A percentile compares a stretch with the other conserved stretches of the same genome.
Evolutionary conservation across 371 early-diverging fungal species (phyloP).

Genomic region (Circinella minor): DNA sequence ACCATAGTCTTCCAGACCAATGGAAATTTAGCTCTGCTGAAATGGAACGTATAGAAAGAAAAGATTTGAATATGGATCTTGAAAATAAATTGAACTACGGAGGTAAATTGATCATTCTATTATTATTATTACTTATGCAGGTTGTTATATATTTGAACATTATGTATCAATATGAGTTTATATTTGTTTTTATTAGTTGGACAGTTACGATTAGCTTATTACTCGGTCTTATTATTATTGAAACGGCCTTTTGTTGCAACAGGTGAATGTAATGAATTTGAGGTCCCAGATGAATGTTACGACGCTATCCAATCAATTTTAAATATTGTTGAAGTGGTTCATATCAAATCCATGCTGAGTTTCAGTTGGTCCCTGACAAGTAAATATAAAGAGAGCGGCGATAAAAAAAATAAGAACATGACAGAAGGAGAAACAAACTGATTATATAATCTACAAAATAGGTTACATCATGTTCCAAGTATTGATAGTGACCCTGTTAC

Average conservation of each 20-base stretch:
- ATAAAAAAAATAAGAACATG: neutral
- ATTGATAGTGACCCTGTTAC: conserved; percentile 30
- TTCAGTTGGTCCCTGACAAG: conserved; percentile 41
- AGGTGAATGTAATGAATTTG: conserved; percentile 4
- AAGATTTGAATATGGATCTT: conserved; percentile 19
- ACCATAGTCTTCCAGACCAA: conserved; percentile 25
- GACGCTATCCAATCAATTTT: conserved; percentile 23
- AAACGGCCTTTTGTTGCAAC: conserved; percentile 29
- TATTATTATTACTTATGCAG: neutral
- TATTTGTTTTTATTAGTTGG: conserved; percentile 23
- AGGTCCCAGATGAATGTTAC: conserved; percentile 27
- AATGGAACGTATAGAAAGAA: conserved; percentile 18
- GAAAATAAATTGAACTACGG: conserved; percentile 34
- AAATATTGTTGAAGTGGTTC: conserved; percentile 26
- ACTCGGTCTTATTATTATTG: conserved; percentile 27
- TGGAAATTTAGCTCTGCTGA: conserved; percentile 27
- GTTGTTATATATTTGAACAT: neutral
- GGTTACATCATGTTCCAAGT: conserved; percentile 33
- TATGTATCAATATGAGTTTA: too few species aligned
- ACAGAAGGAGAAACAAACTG: neutral
- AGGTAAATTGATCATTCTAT: conserved; percentile 17
- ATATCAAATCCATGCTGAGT: conserved; percentile 21
- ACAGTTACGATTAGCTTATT: conserved; percentile 27
- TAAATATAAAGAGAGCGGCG: conserved; percentile 16
- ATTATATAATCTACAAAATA: conserved; percentile 9